Conservation (phyloP, 352 stramenopile genomes). For the Phytophthora citrophthora region DNA sequence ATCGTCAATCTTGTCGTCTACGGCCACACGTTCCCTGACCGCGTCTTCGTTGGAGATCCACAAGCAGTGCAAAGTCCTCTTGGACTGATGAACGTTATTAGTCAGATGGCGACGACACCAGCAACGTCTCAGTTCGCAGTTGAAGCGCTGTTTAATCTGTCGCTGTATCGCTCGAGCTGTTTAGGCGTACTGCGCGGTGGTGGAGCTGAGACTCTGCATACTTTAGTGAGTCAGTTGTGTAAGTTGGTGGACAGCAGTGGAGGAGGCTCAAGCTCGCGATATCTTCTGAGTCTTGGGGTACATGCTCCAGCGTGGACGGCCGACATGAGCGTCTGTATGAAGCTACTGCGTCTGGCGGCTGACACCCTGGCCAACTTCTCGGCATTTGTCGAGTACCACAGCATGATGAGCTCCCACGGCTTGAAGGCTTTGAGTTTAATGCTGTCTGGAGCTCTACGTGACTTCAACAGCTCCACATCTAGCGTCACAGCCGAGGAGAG, state of each 20-base stretch:
- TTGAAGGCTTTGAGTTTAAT: constrained; percentile 66
- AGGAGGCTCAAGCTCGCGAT: constrained; percentile 29
- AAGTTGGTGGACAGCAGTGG: constrained; percentile 48
- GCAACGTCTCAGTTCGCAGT: constrained; percentile 61
- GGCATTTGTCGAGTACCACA: constrained; percentile 66
- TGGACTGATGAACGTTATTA: constrained; percentile 70
- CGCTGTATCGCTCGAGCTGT: constrained; percentile 64
- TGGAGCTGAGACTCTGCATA: constrained; percentile 63
- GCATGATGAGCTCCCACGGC: constrained; percentile 46
- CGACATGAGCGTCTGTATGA: constrained; percentile 29
- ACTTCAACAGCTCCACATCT: constrained; percentile 50
- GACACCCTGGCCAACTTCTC: constrained; percentile 77
- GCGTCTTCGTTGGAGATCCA: constrained; percentile 74
- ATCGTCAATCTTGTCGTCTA: constrained; percentile 78
- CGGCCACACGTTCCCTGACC: constrained; percentile 69
- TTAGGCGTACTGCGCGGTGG: constrained; percentile 58
- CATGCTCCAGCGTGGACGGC: constrained; percentile 22
- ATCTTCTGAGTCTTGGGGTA: constrained; percentile 5
- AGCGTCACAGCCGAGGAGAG: constrained; percentile 45
- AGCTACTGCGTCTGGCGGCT: constrained; percentile 55
- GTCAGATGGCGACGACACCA: constrained; percentile 43
- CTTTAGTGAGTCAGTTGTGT: constrained; percentile 49
- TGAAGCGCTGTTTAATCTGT: constrained; percentile 79
- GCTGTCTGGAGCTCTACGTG: constrained; percentile 47
- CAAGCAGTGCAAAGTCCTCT: constrained; percentile 73